Base-by-base conservation (phyloP, 106 monocot species). In the Acanthochlamys bracteata region DNA sequence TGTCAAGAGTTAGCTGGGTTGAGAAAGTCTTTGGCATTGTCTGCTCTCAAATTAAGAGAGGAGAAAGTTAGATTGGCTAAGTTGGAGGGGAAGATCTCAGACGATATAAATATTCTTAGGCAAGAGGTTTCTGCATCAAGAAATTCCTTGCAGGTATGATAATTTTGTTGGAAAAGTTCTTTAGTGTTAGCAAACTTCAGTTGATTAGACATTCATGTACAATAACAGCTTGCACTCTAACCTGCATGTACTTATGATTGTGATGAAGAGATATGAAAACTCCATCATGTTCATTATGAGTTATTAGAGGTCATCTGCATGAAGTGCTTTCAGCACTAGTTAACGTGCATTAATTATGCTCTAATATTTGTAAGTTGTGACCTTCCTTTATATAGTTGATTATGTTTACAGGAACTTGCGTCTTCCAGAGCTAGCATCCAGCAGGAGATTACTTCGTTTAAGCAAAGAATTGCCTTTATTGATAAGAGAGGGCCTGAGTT, bases 401-500 rank as follows among this genome's bases (percentile, higher is more conserved):
- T 58, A 52, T 66, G 11, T 62, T 74, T 62, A 0, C 63, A 98
- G 92, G 96, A 98, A 55, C 76, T 98, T 24, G 82, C 85, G 41
- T 85, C 85, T 24, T 73, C 56, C 24, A 88, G 88, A 64, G 79
- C 78, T 57, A 71, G 39, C 41, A 76, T 85, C 56, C 80, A 88
- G 72, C 82, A 88, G 67, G 85, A 91, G 51, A 73, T 81, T 61
- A 66, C 69, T 74, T 78, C 70, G 24, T 46, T 76, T 16, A 91
- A 85, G 64, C 85, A 98, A 74, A 82, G 91, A 64, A 73, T 85
- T 58, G 65, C 53, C 56, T 98, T 88, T 69, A 91, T 91, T 25
- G 91, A 96, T 57, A 91, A 85, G 80, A 84, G 88, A 59, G 80
- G 77, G 0, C 96, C 96, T 21, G 96, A 96, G 57, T 76, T 96